Evolutionary conservation across 495 filamentous ascomycete species (phyloP), one percentile per base, ranked within the genome.

Genomic region (Pyrenula aspistea): DNA sequence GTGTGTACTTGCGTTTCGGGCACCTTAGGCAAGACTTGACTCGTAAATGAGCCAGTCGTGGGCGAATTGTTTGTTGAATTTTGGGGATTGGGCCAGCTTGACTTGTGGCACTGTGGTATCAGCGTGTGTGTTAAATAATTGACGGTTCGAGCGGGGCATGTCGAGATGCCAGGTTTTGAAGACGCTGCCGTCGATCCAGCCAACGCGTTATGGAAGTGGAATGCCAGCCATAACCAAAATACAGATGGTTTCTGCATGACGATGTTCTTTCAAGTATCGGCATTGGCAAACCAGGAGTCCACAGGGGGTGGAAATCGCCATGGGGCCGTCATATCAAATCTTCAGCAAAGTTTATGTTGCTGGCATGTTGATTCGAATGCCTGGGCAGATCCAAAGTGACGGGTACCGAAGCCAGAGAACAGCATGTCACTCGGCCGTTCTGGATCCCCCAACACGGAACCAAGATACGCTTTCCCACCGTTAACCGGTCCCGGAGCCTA

Each of bases 61-160:
- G n/a, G 49, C 55, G 48, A 42, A 47, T 56, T 22, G 61, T 22
- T 22, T 62, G 53, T 47, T 42, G 54, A 8, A 53, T 54, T 20
- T 51, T 63, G 19, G 55, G 25, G 25, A 59, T 58, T n/a, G 61
- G 49, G 62, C 57, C 36, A 60, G 49, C 56, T 60, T 55, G n/a
- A 63, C 62, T 51, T 49, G 48, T 25, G 64, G 63, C 88, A 91
- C 68, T 87, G 88, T 69, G 90, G 87, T 52, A 87, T 86, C 42
- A 91, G 70, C 10, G 80, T 80, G 61, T 89, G 84, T 12, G 87
- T 89, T 57, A 92, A 87, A 69, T 90, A 89, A 67, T 92, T 91
- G 57, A 87, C 80, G 2, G 85, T 88, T 59, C 78, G 73, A 57
- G 73, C 80, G 55, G 82, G 78, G 70, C 88, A 91, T 12, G 78